These are phyloP conservation scores for Metschnikowia continentalis DNA, from an alignment of 805 yeast genomes.

Conservation along the genomic window DNA sequence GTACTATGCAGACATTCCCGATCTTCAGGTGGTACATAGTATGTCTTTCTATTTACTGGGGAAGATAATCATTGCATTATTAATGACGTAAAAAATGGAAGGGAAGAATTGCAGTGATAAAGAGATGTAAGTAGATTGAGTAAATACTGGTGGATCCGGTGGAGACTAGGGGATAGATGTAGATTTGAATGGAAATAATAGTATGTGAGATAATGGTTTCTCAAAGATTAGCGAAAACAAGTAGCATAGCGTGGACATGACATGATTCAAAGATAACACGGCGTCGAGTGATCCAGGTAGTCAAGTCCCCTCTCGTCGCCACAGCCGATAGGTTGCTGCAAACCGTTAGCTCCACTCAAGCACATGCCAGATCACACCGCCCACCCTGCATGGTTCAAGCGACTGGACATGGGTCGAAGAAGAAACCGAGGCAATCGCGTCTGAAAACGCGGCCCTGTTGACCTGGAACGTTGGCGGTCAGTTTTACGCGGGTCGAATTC, in stretches of 20 bases:
- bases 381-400: neutral
- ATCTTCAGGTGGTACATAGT: neutral
- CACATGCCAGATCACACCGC: neutral
- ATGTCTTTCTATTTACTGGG: no score
- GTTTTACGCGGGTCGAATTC: neutral
- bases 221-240: no score
- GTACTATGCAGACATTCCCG: neutral
- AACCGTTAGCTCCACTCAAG: neutral
- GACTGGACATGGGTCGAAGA: neutral
- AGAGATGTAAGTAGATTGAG: no score
- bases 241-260: no score
- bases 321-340: neutral
- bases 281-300: neutral
- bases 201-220: no score
- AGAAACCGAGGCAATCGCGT: neutral
- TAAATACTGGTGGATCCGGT: no score
- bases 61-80: no score
- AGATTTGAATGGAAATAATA: no score
- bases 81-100: no score
- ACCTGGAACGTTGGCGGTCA: constrained; percentile 1
- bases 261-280: neutral
- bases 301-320: neutral
- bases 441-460: neutral
- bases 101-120: no score
- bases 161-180: no score